These are phyloP conservation scores for Calonectria honghensis DNA, from an alignment of 2,329 filamentous ascomycete genomes.

Conservation along the genomic window DNA sequence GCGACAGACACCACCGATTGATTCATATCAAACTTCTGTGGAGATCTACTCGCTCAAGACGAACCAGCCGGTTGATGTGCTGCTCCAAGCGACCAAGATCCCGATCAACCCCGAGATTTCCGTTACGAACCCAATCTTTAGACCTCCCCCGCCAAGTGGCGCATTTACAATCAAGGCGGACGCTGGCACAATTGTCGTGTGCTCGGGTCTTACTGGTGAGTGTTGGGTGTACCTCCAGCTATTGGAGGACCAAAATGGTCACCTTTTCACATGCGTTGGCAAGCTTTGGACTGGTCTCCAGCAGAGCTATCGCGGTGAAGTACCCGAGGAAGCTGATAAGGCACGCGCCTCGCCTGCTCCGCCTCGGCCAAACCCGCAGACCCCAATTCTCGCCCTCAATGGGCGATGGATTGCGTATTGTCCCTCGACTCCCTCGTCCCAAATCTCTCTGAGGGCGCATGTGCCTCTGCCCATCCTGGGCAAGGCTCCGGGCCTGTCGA, in stretches of 20 bases:
- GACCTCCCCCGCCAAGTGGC: slow-evolving; percentile 81
- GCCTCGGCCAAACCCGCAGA: slow-evolving; percentile 68
- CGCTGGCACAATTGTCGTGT: slow-evolving; percentile 81
- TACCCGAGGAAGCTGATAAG: slow-evolving; percentile 68
- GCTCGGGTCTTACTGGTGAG: slow-evolving; percentile 90
- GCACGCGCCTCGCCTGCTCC: slow-evolving; percentile 60
- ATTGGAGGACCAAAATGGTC: slow-evolving; percentile 63
- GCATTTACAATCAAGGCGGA: slow-evolving; percentile 84
- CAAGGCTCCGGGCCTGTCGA: slow-evolving; percentile 73
- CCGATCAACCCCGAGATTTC: slow-evolving; percentile 73
- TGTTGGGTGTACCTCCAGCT: slow-evolving; percentile 84
- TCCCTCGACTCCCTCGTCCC: slow-evolving; percentile 82
- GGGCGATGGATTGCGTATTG: slow-evolving; percentile 87
- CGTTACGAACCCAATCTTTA: slow-evolving; percentile 77
- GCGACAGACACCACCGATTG: slow-evolving; percentile 64
- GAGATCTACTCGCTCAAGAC: slow-evolving; percentile 91
- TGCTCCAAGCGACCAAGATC: slow-evolving; percentile 82
- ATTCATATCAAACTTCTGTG: slow-evolving; percentile 88
- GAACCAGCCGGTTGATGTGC: slow-evolving; percentile 81
- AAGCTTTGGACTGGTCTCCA: slow-evolving; percentile 96
- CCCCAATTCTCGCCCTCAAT: slow-evolving; percentile 81
- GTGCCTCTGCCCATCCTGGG: slow-evolving; percentile 74
- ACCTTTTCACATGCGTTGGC: slow-evolving; percentile 80
- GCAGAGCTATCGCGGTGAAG: slow-evolving; percentile 70
- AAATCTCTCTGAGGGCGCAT: slow-evolving; percentile 81